Conservation (phyloP, 2,329 filamentous ascomycete genomes). For the Xylaria multiplex region DNA sequence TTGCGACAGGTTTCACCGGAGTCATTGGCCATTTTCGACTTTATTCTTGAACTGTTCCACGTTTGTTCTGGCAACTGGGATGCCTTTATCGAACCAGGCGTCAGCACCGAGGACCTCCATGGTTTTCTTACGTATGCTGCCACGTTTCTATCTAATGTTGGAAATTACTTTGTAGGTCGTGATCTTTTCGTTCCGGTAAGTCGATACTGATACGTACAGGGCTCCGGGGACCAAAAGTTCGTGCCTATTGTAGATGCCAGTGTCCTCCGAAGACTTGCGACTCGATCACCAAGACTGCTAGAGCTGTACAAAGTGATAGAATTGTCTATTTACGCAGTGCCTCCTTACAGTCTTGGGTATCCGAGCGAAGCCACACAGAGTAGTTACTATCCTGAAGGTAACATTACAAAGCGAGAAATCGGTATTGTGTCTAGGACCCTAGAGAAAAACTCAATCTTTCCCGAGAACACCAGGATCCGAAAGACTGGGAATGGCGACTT, state of each 20-base stretch:
- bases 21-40: constrained; percentile 65
- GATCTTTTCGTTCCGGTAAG: neutral
- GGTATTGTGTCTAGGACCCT: constrained; percentile 61
- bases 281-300: constrained; percentile 52
- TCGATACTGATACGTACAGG: constrained; percentile 38
- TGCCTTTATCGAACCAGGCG: constrained; percentile 54
- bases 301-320: constrained; percentile 55
- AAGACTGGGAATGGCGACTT: constrained; percentile 50
- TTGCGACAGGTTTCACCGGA: constrained; percentile 69
- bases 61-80: constrained; percentile 63
- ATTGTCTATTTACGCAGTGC: constrained; percentile 59
- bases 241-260: constrained; percentile 58
- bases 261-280: constrained; percentile 57
- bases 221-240: constrained; percentile 70
- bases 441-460: constrained; percentile 59
- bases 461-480: constrained; percentile 67
- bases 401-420: constrained; percentile 64
- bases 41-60: constrained; percentile 64
- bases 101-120: constrained; percentile 56
- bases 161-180: constrained; percentile 64
- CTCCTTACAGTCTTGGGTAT: constrained; percentile 66
- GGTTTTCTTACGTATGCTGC: constrained; percentile 66
- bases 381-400: constrained; percentile 64
- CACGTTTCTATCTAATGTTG: constrained; percentile 67
- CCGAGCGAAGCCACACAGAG: constrained; percentile 62